These are phyloP conservation scores for Xylariaceae sp. DNA, from an alignment of 2,329 filamentous ascomycete species.

Conservation along the genomic window DNA sequence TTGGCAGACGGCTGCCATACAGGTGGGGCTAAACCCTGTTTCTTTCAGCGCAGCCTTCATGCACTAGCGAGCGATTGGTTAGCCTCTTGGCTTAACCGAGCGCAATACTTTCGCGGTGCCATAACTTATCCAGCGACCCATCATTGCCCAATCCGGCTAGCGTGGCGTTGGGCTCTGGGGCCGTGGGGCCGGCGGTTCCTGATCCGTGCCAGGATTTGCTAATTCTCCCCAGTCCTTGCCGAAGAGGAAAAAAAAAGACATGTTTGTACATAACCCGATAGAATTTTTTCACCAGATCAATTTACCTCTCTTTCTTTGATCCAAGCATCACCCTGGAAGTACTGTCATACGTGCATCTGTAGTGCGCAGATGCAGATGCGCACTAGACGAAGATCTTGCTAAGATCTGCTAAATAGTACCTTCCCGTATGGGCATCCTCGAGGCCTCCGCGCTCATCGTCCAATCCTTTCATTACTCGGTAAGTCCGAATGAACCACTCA, in stretches of 20 bases:
- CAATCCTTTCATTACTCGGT: constrained; percentile 17
- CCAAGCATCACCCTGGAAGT: constrained; percentile 13
- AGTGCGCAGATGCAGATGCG: not conserved
- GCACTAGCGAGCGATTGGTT: not conserved
- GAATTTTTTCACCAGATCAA: constrained; percentile 13
- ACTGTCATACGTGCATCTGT: constrained; percentile 2
- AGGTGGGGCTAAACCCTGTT: too few relatives aligned
- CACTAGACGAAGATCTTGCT: constrained; percentile 1
- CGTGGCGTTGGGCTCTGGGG: not conserved
- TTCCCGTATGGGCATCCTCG: not conserved
- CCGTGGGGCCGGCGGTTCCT: not conserved
- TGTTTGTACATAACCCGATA: constrained; percentile 4
- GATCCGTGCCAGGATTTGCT: not conserved
- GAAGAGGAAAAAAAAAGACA: constrained; percentile 1
- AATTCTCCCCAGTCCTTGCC: not conserved
- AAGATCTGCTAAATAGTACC: not conserved
- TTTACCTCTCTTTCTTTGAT: not conserved
- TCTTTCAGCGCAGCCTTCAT: too few relatives aligned
- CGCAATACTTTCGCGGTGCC: not conserved
- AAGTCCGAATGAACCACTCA: constrained; percentile 25
- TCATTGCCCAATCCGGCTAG: not conserved
- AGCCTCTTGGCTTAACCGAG: not conserved
- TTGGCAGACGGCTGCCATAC: too few relatives aligned
- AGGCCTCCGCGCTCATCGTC: constrained; percentile 16
- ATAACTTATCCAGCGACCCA: not conserved